Percentiles rank a stretch among this genome's conserved stretches.
These are phyloP conservation scores for Talaromyces ruber DNA, from an alignment of 495 filamentous ascomycete genomes.

Conservation along the genomic window DNA sequence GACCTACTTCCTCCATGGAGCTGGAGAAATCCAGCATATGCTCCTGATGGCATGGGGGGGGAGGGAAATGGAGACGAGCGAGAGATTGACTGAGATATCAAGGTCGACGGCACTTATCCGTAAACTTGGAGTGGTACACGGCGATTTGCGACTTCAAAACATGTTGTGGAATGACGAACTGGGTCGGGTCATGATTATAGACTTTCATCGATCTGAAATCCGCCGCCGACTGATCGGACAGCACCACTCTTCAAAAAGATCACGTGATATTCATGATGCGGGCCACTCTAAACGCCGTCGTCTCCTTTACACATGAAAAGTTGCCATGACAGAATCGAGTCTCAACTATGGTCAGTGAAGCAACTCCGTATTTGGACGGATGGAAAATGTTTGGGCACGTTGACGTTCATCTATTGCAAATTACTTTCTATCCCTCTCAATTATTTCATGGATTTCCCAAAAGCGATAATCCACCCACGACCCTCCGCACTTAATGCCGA, in stretches of 20 bases:
- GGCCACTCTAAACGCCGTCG: not conserved
- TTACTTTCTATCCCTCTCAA: not conserved
- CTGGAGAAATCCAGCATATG: slow-evolving; percentile 9
- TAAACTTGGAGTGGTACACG: too few relatives aligned
- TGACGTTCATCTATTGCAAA: not conserved
- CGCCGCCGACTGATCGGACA: not conserved
- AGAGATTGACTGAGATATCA: too few relatives aligned
- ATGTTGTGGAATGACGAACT: slow-evolving; percentile 23
- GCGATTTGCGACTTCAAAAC: slow-evolving; percentile 10
- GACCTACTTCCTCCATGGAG: slow-evolving; percentile 25
- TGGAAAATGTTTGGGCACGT: not conserved
- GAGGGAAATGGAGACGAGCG: too few relatives aligned
- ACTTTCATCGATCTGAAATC: slow-evolving; percentile 20
- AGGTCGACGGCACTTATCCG: too few relatives aligned
- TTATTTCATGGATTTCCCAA: not conserved
- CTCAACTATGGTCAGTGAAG: not conserved
- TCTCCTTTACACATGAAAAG: not conserved
- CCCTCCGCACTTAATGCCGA: too few relatives aligned
- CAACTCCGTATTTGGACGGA: not conserved
- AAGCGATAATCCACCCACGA: too few relatives aligned
- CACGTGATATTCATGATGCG: not conserved
- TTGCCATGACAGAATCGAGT: not conserved
- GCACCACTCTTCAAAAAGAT: not conserved
- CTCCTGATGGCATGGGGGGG: too few relatives aligned
- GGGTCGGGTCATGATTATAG: slow-evolving; percentile 18